These are phyloP conservation scores for Selenicereus undatus DNA, from an alignment of 148 eudicot genomes.

Conservation along the genomic window DNA sequence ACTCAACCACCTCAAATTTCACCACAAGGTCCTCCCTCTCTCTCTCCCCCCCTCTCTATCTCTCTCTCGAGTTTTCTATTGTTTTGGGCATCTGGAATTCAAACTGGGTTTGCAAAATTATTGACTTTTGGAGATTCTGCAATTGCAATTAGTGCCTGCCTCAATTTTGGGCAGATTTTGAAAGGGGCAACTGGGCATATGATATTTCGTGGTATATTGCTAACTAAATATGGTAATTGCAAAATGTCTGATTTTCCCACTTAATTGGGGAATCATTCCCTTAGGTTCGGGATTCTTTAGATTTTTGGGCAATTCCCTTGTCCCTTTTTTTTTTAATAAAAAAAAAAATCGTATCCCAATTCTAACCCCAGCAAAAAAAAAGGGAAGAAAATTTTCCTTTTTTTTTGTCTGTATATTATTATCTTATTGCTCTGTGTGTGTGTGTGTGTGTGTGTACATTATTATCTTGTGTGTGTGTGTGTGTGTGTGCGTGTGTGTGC, in stretches of 20 bases:
- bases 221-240: too few species aligned
- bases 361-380: too few species aligned
- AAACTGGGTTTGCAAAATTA: not conserved
- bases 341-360: too few species aligned
- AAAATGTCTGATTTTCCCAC: not conserved
- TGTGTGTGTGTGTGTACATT: too few species aligned
- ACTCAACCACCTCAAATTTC: not conserved
- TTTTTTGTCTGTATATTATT: not conserved
- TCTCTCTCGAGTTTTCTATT: not conserved
- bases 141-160: not conserved
- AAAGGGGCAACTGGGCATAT: not conserved
- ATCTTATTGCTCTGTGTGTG: too few species aligned
- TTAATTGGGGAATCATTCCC: not conserved
- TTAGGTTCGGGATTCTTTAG: not conserved
- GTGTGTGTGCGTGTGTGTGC: too few species aligned
- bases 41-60: not conserved
- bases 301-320: not conserved
- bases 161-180: not conserved
- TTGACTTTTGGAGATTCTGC: not conserved
- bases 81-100: not conserved
- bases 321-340: slow-evolving; percentile 7
- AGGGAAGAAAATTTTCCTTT: too few species aligned
- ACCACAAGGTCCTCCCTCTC: slow-evolving; percentile 16
- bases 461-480: not conserved
- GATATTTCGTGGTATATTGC: not conserved